Base-by-base conservation (phyloP, 345 rosid species). In the Carallia pectinifolia region DNA sequence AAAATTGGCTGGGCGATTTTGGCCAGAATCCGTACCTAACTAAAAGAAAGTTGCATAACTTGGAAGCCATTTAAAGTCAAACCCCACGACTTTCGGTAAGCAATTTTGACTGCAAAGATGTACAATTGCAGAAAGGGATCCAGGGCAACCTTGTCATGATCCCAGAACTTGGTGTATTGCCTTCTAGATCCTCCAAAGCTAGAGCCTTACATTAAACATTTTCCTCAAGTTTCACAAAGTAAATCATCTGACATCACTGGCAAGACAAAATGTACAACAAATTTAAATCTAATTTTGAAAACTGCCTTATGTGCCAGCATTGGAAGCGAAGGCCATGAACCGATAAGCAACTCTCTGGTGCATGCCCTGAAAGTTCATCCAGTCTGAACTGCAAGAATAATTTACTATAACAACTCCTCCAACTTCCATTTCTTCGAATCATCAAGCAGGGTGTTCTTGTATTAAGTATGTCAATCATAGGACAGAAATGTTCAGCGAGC, bases 201-300 rank as follows among this genome's bases (percentile, higher is more conserved):
- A 10, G 12, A 12, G 48, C 48, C 48, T 44, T 2, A 10, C 13
- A 44, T 40, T 56, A 67, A 72, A 65, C 61, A 55, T 53, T 19
- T 71, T 61, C 70, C 61, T 64, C 23, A 44, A 62, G 34, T 38
- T 70, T 71, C 65, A 74, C 72, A 68, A 40, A 58, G 4, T 44
- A 48, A 34, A 68, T 62, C 73, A 56, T 61, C 70, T 67, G 64
- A 61, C 62, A 44, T 50, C 65, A 27, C 12, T n/a, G n/a, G 44
- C 47, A 59, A 33, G 23, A 56, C 23, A 17, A 73, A 29, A 62
- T 70, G 62, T 63, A 77, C 74, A 68, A 29, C 7, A 61, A 17
- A 55, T 59, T 53, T 59, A 29, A 61, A 65, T 62, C 48, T 75
- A 78, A 59, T 65, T 44, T 36, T 12, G 50, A 53, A 69, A 73